A percentile compares a stretch with the other conserved stretches of the same genome.
These are phyloP conservation scores for Grammothele lineata DNA, from an alignment of 768 basidiomycete genomes.

Conservation along the genomic window DNA sequence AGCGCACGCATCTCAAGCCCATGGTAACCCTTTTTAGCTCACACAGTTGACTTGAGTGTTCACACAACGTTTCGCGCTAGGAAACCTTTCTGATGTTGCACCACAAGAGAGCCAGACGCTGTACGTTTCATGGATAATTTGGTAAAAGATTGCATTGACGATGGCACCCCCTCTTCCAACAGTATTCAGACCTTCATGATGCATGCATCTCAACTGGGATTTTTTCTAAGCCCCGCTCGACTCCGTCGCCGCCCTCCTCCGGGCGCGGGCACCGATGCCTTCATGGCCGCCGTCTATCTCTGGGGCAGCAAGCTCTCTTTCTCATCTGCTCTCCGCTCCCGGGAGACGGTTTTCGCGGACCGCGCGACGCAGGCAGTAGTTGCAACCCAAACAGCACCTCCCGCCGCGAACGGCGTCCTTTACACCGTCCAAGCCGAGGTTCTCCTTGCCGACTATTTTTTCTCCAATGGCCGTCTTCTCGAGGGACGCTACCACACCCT, in stretches of 20 bases:
- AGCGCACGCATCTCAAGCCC: neutral
- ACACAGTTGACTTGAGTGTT: no score
- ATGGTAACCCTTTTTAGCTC: constrained; percentile 1
- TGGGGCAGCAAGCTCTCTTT: constrained; percentile 31
- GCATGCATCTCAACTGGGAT: constrained; percentile 55
- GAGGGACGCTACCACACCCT: constrained; percentile 29
- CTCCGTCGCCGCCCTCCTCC: constrained; percentile 32
- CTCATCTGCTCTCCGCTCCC: constrained; percentile 17
- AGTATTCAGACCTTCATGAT: constrained; percentile 59
- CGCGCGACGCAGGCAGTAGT: constrained; percentile 8
- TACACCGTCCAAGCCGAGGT: constrained; percentile 30
- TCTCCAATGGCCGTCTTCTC: constrained; percentile 22
- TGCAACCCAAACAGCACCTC: constrained; percentile 5
- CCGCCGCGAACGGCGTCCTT: constrained; percentile 31
- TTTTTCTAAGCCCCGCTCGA: constrained; percentile 55
- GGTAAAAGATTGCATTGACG: neutral
- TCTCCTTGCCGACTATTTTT: constrained; percentile 28
- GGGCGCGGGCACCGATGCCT: constrained; percentile 28
- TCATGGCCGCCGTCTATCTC: constrained; percentile 40
- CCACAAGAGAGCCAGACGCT: constrained; percentile 7
- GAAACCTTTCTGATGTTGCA: constrained; percentile 5
- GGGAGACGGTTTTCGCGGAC: constrained; percentile 22
- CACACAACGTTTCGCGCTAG: no score
- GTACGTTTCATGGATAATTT: constrained; percentile 2
- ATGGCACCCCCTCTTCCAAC: neutral